Evolutionary conservation across 345 rosid species (phyloP), one percentile per base, ranked within the genome.

Genomic region (Crucihimalaya himalaica): DNA sequence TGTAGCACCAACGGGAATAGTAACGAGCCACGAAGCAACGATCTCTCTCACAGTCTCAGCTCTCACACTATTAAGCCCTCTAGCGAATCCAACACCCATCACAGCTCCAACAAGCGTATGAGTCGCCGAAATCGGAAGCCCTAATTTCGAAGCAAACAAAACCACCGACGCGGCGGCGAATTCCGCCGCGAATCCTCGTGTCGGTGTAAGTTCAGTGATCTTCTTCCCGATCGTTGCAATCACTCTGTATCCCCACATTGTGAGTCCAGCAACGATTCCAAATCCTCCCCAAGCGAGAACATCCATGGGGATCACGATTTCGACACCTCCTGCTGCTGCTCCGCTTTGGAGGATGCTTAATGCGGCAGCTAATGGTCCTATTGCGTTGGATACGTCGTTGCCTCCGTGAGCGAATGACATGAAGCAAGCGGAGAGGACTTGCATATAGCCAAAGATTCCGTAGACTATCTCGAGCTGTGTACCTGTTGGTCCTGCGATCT

Each of bases 221-320:
- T 92, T 95, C 85, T 92, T 95, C 73, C 99, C 99, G 1, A 90
- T 95, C 2, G 99, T 95, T 1, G 99, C 97, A 5, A 92, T 95
- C 75, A 92, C 97, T 74, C 97, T 83, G 39, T 95, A 90, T 0
- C 97, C 99, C 99, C 99, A 92, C 70, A 92, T 86, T 67, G 50
- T 83, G 0, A 92, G 86, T 23, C 99, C 99, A 0, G 99, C 97
- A 1, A 95, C 93, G 21, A 92, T 90, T 5, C 99, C 97, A 0
- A 95, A 95, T 39, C 99, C 99, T 71, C 99, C 99, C 97, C 99
- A 95, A 0, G 99, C 99, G 0, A 95, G 89, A 63, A 95, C 92
- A 57, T 92, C 99, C 2, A 39, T 66, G 0, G 97, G 99, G 57
- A 95, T 92, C 34, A 95, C 83, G 25, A 95, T 85, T 50, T 86